phyloP scores from a whole-genome alignment of 768 basidiomycete genomes.

The Trametes sanguinea region DNA sequence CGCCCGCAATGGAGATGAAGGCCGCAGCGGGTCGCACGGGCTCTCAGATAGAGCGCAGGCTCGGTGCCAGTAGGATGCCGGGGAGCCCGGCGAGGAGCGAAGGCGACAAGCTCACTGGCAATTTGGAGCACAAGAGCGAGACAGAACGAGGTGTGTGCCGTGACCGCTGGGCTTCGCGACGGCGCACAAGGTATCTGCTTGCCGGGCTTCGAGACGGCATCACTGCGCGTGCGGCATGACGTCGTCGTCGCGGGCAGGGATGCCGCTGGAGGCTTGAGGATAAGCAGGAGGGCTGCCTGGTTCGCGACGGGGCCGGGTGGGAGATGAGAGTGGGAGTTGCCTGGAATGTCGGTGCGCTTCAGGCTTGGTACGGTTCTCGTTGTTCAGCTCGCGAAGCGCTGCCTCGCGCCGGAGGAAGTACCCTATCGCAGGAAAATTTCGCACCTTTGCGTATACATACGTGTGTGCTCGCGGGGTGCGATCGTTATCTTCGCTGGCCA shows the following conservation, averaged over 20 bases:
- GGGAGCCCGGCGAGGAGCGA: neutral
- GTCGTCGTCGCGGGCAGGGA: neutral
- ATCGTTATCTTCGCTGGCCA: neutral
- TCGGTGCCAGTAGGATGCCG: neutral
- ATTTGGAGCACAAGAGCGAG: neutral
- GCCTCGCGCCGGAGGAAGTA: neutral
- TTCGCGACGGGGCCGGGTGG: neutral
- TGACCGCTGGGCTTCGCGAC: neutral
- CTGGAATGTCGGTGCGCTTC: neutral
- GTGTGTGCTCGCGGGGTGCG: neutral
- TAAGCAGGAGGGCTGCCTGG: no score
- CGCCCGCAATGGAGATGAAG: neutral
- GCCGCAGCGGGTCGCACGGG: neutral
- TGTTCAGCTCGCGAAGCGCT: neutral
- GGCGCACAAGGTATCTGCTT: neutral
- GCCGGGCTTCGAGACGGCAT: neutral
- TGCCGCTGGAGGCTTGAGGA: neutral
- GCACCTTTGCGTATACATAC: no score
- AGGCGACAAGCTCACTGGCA: neutral
- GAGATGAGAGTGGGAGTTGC: constrained; percentile 8
- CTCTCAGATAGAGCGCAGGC: constrained; percentile 2
- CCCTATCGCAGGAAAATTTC: no score
- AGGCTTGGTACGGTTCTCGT: constrained; percentile 1
- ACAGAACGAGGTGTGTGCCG: neutral
- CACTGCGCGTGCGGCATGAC: constrained; percentile 1